These are phyloP conservation scores for Thinopyrum elongatum DNA, from an alignment of 176 grass and related monocot genomes.

Conservation along the genomic window DNA sequence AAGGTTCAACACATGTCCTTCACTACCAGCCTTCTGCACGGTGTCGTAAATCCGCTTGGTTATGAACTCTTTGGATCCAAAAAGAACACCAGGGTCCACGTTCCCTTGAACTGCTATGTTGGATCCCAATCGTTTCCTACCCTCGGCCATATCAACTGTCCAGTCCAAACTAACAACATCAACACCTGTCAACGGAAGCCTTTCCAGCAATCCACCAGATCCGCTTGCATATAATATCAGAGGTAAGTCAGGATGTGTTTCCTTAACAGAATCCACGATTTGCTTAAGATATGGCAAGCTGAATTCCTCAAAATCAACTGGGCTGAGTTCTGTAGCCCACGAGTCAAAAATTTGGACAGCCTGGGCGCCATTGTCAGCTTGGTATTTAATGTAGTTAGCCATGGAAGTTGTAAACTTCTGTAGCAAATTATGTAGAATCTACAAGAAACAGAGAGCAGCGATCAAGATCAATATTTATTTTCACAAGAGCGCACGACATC, in stretches of 20 bases:
- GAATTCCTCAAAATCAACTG: conserved; percentile 94
- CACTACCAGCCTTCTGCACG: conserved; percentile 81
- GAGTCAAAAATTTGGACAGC: conserved; percentile 98
- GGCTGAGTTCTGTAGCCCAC: conserved; percentile 95
- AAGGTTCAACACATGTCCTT: conserved; percentile 87
- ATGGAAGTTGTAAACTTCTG: conserved; percentile 86
- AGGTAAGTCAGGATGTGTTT: conserved; percentile 85
- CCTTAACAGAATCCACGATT: conserved; percentile 76
- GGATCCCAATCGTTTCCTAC: conserved; percentile 78
- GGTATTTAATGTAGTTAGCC: conserved; percentile 82
- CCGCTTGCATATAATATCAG: conserved; percentile 98
- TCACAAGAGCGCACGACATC: background rate
- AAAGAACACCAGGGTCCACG: conserved; percentile 93
- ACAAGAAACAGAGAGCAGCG: conserved; percentile 23
- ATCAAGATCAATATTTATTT: conserved; percentile 5
- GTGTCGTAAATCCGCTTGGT: conserved; percentile 75
- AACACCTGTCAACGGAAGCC: conserved; percentile 75
- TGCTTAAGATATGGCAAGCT: conserved; percentile 92
- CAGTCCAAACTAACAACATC: conserved; percentile 98
- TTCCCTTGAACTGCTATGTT: conserved; percentile 91
- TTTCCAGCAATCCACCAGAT: conserved; percentile 87
- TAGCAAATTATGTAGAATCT: conserved; percentile 88
- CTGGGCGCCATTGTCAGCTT: conserved; percentile 91
- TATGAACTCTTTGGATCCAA: conserved; percentile 96
- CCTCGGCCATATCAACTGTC: conserved; percentile 97